Base-by-base conservation (phyloP, 768 basidiomycete species). In the Hygrophorus russula region DNA sequence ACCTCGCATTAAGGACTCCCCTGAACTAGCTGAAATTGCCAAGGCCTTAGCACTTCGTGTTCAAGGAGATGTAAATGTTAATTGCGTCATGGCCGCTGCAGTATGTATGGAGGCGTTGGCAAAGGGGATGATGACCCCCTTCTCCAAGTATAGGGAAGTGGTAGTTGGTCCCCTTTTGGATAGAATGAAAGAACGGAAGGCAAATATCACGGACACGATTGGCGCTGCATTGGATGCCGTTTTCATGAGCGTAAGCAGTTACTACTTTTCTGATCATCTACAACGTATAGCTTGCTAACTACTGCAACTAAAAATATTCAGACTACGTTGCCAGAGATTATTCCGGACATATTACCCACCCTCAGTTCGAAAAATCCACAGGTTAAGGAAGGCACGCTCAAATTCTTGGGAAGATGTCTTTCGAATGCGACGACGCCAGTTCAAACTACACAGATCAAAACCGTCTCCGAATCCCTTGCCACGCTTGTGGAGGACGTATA, bases 341-440 rank as follows among this genome's bases (percentile, higher is more conserved):
- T 89, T 41, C 81, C 89, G 11, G 90, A 97, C 59, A 66, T 94
- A 34, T 69, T 86, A 32, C 70, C 78, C 2, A 74, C 82, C 0
- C 65, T 94, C 13, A 78, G 78, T 50, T 81, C 81, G 44, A 99
- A 98, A 66, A 99, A 97, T 55, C 96, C 96, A 1, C 92, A 96
- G 61, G 87, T 96, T 24, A 94, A 96, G 55, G 90, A 94, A 62
- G 86, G 89, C 5, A 82, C 91, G 0, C 65, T 94, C 51, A 87
- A 87, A 54, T 96, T 94, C 54, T 66, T 97, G 19, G 75, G 73
- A 14, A 76, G 94, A 40, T 85, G 77, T 54, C 74, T 99, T 37
- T 66, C 78, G 2, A 71, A 71, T 1, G 87, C 91, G 1, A 72
- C 74, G 7, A 64, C 69, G 2, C 78, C 91, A 1, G 74, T 96